A percentile compares a stretch with the other conserved stretches of the same genome.
These are phyloP conservation scores for Kodamaea plutei DNA, from an alignment of 1,139 yeast species.

Conservation along the genomic window DNA sequence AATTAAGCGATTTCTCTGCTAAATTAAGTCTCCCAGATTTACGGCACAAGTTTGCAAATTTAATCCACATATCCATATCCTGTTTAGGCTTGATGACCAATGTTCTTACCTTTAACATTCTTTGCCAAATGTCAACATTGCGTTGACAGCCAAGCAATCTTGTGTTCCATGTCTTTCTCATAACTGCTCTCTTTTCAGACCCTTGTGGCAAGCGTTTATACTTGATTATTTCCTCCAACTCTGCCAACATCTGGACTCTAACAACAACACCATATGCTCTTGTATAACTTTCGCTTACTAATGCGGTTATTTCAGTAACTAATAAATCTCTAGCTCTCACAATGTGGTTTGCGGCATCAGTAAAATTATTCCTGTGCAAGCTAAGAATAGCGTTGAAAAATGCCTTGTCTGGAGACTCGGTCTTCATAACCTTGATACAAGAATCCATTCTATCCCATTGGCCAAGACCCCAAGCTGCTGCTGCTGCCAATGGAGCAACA, in stretches of 20 bases:
- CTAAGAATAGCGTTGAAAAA: slow-evolving; percentile 88
- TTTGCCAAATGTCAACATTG: slow-evolving; percentile 97
- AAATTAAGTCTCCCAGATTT: slow-evolving; percentile 88
- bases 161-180: slow-evolving; percentile 93
- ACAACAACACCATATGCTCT: slow-evolving; percentile 97
- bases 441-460: slow-evolving; percentile 97
- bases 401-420: slow-evolving; percentile 90
- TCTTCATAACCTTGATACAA: slow-evolving; percentile 83
- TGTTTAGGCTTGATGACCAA: slow-evolving; percentile 92
- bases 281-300: slow-evolving; percentile 92
- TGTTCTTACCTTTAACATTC: slow-evolving; percentile 90
- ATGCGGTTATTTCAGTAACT: slow-evolving; percentile 90
- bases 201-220: slow-evolving; percentile 83
- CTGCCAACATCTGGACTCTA: slow-evolving; percentile 95
- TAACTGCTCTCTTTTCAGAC: slow-evolving; percentile 69
- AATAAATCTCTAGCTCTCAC: slow-evolving; percentile 80
- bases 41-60: slow-evolving; percentile 92
- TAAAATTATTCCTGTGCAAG: slow-evolving; percentile 82
- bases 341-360: slow-evolving; percentile 76
- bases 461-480: slow-evolving; percentile 98
- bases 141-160: slow-evolving; percentile 90
- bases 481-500: slow-evolving; percentile 98
- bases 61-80: slow-evolving; percentile 98
- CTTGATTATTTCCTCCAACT: slow-evolving; percentile 87
- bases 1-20: slow-evolving; percentile 87